Base-by-base conservation (phyloP, 2,329 filamentous ascomycete genomes). In the Curvularia spicifera region DNA sequence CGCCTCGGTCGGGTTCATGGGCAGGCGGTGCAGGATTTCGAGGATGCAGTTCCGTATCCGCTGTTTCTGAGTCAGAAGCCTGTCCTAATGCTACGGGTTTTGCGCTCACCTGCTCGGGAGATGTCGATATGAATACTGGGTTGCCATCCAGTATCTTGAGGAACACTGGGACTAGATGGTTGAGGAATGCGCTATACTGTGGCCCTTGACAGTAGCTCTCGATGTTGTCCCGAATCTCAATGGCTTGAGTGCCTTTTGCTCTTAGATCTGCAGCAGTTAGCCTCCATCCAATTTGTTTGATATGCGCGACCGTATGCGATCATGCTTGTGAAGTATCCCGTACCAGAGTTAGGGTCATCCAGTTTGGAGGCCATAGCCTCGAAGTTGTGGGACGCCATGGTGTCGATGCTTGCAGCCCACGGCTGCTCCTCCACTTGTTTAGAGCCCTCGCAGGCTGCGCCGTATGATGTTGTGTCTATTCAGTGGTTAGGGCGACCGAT, bases 21-120 rank as follows among this genome's bases (percentile, higher is more conserved):
- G 93, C 83, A 99, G 79, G 63, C 95, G 88, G 78, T 98, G 93
- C 29, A 99, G 83, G 67, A 97, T 97, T 78, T 99, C 96, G 67
- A 99, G 89, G 48, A 96, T 86, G 75, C 91, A 96, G 75, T 95
- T 95, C 64, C 95, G 91, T 65, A 99, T 82, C 86, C 75, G 71
- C 93, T 96, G 88, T 91, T 44, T 50, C 45, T 15, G 39, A 26
- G 54, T 69, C 59, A 71, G 67, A 47, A 43, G 33, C 51, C 26
- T 46, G 29, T 15, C 24, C 33, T 42, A 29, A 18, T 35, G 50
- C 61, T 35, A 40, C 52, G 44, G 33, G 26, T n/a, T 46, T 52
- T 52, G 69, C 54, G 31, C 84, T 74, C 78, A 93, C 90, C 84
- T 98, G 95, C 74, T 99, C 95, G 51, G 88, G 84, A 2, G 92